Evolutionary conservation across 176 grass and related monocot genomes (phyloP).

Genomic region (Oryza australiensis): DNA sequence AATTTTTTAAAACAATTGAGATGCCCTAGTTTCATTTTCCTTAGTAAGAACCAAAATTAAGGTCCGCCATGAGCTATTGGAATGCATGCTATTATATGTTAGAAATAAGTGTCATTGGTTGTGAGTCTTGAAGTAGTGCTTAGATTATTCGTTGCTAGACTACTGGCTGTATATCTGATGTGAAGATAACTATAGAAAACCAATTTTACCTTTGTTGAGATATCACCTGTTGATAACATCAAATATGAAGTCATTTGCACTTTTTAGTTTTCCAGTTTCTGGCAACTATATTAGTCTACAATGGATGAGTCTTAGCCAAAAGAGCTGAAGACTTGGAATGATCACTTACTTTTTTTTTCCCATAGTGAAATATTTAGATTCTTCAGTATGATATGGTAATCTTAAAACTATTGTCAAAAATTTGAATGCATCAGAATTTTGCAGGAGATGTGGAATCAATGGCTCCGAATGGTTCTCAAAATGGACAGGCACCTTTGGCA

Average conservation of each 20-base stretch:
- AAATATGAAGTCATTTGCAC: neutral
- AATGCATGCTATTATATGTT: neutral
- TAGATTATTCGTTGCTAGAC: neutral
- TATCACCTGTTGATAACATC: neutral
- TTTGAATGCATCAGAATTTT: conserved; percentile 34
- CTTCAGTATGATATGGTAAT: neutral
- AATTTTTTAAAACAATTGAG: neutral
- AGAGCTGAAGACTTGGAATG: neutral
- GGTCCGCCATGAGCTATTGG: neutral
- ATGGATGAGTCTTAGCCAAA: neutral
- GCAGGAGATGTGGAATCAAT: conserved; percentile 51
- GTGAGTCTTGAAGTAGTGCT: neutral
- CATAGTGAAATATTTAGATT: neutral
- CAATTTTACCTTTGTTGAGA: neutral
- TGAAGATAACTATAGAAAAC: neutral
- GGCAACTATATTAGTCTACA: neutral
- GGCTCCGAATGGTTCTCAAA: conserved; percentile 42
- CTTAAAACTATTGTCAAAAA: neutral
- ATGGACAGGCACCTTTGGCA: conserved; percentile 48
- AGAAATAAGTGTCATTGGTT: neutral
- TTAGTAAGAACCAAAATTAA: neutral
- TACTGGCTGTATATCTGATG: neutral
- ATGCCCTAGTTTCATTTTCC: neutral
- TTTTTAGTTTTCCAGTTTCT: neutral
- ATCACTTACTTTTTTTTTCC: neutral